Base-by-base conservation (phyloP, 2,329 filamentous ascomycete genomes). In the Calonectria henricotiae region DNA sequence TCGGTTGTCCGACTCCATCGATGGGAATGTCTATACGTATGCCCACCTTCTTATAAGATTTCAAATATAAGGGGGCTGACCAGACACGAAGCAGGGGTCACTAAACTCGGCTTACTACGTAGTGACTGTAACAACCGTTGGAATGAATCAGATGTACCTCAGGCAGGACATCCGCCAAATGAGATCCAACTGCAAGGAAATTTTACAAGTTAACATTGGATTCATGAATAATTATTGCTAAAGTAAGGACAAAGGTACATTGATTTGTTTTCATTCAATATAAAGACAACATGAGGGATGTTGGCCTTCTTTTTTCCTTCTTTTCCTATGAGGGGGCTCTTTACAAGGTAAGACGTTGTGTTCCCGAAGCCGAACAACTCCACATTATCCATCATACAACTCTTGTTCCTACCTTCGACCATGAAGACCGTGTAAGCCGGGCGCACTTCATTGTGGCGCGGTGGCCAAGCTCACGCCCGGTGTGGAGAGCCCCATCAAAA, bases 31-130 rank as follows among this genome's bases (percentile, higher is more conserved):
- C 27, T 30, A 5, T 46, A 23, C 43, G n/a, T 17, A 46, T 9
- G 8, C n/a, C 7, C 17, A 15, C 5, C 7, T 44, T 20, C 17
- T 17, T 20, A 20, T 44, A 9, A 17, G n/a, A 44, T 23, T 46
- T 46, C 20, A 46, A 11, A 23, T 46, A 23, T 46, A 46, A 46
- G 43, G 43, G 43, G 43, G 43, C 43, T 46, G 43, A 46, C 43
- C 20, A 20, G n/a, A 46, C 4, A 11, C 20, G 43, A 17, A 9
- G n/a, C 43, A 46, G 43, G 20, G 43, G 9, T 9, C 8, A 4
- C n/a, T 12, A 2, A 46, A 46, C n/a, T 23, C 5, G 20, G 43
- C 43, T 46, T 17, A 20, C 43, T 46, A 11, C 4, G 27, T 5
- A 30, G 4, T 30, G 20, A 30, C 27, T 23, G 43, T 12, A 20